These are phyloP conservation scores for Fistulifera solaris DNA, from an alignment of 108 stramenopile species.

Conservation along the genomic window DNA sequence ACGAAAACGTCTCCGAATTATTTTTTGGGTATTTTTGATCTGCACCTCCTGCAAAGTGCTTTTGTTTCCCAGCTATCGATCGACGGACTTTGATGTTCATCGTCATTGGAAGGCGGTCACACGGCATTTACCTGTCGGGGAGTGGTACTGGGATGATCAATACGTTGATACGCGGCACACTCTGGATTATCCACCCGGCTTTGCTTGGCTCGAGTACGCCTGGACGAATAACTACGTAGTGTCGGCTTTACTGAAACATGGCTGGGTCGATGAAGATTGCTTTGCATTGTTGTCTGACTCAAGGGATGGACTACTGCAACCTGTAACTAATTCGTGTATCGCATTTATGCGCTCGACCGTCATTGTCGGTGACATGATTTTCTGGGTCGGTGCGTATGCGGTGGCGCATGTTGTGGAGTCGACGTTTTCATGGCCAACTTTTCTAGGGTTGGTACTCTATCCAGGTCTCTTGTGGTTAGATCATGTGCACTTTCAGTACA, in stretches of 20 bases:
- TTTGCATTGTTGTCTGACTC: slow-evolving; percentile 38
- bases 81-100: slow-evolving; percentile 94
- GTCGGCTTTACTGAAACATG: not conserved
- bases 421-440: slow-evolving; percentile 17
- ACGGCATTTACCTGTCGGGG: slow-evolving; percentile 41
- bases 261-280: slow-evolving; percentile 46
- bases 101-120: slow-evolving; percentile 95
- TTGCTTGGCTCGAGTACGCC: slow-evolving; percentile 82
- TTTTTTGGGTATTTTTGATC: slow-evolving; percentile 24
- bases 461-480: slow-evolving; percentile 88
- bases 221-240: slow-evolving; percentile 55
- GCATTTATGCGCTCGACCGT: slow-evolving; percentile 76
- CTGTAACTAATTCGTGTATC: slow-evolving; percentile 36
- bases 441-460: slow-evolving; percentile 52
- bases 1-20: too few species aligned
- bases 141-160: slow-evolving; percentile 90
- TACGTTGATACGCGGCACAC: slow-evolving; percentile 82
- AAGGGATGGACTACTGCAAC: slow-evolving; percentile 26
- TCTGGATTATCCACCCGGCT: slow-evolving; percentile 94
- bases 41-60: slow-evolving; percentile 48
- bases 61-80: slow-evolving; percentile 62
- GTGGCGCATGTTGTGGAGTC: slow-evolving; percentile 16
- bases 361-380: slow-evolving; percentile 53
- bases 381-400: slow-evolving; percentile 53
- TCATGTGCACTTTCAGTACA: slow-evolving; percentile 95